A percentile compares a stretch with the other conserved stretches of the same genome.
These are phyloP conservation scores for Gnomoniopsis sp. DNA, from an alignment of 2,329 filamentous ascomycete genomes.

Conservation along the genomic window DNA sequence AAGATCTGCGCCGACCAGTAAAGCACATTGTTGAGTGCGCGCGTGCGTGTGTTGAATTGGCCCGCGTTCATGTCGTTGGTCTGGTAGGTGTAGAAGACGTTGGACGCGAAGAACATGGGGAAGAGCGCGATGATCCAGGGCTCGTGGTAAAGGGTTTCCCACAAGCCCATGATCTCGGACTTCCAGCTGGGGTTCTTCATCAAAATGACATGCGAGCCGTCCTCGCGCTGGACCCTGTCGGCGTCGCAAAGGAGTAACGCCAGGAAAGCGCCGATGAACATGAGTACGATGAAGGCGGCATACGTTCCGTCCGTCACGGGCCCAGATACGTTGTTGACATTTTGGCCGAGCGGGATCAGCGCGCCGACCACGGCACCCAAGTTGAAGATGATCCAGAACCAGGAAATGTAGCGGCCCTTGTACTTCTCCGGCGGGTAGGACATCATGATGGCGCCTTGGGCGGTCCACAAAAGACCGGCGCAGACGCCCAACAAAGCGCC, in stretches of 20 bases:
- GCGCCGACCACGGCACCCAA: conserved; percentile 84
- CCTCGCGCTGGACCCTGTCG: conserved; percentile 66
- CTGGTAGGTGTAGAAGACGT: conserved; percentile 81
- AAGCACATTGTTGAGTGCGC: conserved; percentile 71
- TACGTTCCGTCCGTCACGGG: conserved; percentile 77
- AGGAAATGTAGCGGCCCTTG: conserved; percentile 86
- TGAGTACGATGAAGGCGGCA: conserved; percentile 82
- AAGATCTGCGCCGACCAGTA: conserved; percentile 79
- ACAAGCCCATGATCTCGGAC: conserved; percentile 73
- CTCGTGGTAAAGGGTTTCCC: conserved; percentile 66
- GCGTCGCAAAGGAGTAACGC: conserved; percentile 70
- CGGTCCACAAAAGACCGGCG: conserved; percentile 77
- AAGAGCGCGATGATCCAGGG: conserved; percentile 73
- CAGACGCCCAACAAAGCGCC: conserved; percentile 75
- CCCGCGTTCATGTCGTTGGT: conserved; percentile 65
- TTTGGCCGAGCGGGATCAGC: conserved; percentile 70
- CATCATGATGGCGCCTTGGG: conserved; percentile 86
- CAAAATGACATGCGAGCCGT: conserved; percentile 76
- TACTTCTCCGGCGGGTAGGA: conserved; percentile 76
- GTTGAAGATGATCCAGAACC: conserved; percentile 97
- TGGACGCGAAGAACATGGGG: conserved; percentile 78
- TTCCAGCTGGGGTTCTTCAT: conserved; percentile 91
- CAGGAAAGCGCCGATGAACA: conserved; percentile 66
- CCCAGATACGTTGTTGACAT: conserved; percentile 54
- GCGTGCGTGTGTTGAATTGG: conserved; percentile 70